A percentile compares a stretch with the other conserved stretches of the same genome.
Conservation (phyloP, 805 yeast species). For the Metschnikowia hibisci region DNA sequence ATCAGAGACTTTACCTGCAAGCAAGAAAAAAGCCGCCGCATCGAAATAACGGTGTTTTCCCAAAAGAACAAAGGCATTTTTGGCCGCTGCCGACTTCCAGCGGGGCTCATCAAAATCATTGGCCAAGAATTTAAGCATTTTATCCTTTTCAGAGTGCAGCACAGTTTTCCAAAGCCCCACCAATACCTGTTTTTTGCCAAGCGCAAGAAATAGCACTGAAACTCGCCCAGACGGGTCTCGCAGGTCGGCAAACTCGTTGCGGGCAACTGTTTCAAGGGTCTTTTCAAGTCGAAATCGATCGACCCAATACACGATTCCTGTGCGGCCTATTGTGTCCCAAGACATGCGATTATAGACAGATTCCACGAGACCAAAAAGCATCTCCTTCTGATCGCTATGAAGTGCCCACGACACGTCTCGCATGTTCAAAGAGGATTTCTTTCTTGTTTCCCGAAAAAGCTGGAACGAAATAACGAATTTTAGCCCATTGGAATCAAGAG, state of each 20-base stretch:
- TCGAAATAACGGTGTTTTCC: constrained; percentile 84
- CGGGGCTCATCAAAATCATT: constrained; percentile 73
- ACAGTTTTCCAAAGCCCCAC: constrained; percentile 79
- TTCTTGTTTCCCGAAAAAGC: constrained; percentile 48
- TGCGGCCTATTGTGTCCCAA: constrained; percentile 58
- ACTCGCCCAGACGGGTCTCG: constrained; percentile 70
- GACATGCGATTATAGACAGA: constrained; percentile 43
- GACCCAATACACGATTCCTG: constrained; percentile 72
- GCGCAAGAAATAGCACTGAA: constrained; percentile 72
- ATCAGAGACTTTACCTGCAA: constrained; percentile 74
- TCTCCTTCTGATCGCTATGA: constrained; percentile 73
- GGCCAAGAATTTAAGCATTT: constrained; percentile 70
- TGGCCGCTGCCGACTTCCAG: constrained; percentile 86
- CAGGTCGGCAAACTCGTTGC: constrained; percentile 57
- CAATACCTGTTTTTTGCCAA: constrained; percentile 71
- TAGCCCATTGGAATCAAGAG: constrained; percentile 62
- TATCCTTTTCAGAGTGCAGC: constrained; percentile 76
- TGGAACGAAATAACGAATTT: constrained; percentile 69
- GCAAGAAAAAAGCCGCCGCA: constrained; percentile 84
- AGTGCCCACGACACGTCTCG: constrained; percentile 87
- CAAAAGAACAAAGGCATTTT: constrained; percentile 85
- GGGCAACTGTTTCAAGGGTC: constrained; percentile 66
- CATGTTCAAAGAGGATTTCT: constrained; percentile 58
- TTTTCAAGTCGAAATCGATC: constrained; percentile 25
- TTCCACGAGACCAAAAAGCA: constrained; percentile 50